Conservation (phyloP, 768 basidiomycete genomes). For the Psilocybe tampanensis region DNA sequence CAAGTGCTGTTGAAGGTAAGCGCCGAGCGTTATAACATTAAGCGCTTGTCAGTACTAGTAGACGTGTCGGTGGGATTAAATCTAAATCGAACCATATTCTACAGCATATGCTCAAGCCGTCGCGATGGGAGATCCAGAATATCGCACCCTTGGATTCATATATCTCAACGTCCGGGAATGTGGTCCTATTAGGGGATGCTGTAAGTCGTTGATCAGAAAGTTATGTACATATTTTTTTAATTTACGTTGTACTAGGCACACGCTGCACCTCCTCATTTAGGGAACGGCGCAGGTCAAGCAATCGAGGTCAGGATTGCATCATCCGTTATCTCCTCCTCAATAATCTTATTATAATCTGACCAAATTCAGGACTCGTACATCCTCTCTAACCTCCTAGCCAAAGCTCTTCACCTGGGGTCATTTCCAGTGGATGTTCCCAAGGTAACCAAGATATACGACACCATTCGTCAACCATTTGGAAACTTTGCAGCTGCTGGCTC, state of each 20-base stretch:
- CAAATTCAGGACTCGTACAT: slow-evolving; percentile 44
- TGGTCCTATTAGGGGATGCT: slow-evolving; percentile 49
- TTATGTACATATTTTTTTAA: neutral
- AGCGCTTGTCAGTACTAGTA: too few species aligned
- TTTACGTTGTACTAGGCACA: slow-evolving; percentile 34
- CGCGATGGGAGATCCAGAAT: slow-evolving; percentile 43
- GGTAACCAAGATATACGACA: slow-evolving; percentile 26
- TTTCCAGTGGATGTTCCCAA: slow-evolving; percentile 5
- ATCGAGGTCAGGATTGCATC: slow-evolving; percentile 38
- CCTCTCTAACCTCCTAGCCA: slow-evolving; percentile 42
- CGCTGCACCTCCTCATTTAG: slow-evolving; percentile 48
- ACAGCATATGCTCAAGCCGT: slow-evolving; percentile 37
- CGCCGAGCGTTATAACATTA: neutral
- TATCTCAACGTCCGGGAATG: slow-evolving; percentile 30
- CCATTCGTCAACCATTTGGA: slow-evolving; percentile 15
- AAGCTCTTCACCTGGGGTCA: neutral
- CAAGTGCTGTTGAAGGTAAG: slow-evolving; percentile 45
- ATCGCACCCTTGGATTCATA: slow-evolving; percentile 38
- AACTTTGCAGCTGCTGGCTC: slow-evolving; percentile 10
- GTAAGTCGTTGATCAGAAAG: slow-evolving; percentile 21
- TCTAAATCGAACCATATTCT: neutral
- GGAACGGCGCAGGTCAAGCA: slow-evolving; percentile 49
- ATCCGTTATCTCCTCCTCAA: neutral
- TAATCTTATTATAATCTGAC: neutral
- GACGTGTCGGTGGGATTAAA: neutral